Base-by-base conservation (phyloP, 192 early-diverging fungal species). In the Mortierella hygrophila region DNA sequence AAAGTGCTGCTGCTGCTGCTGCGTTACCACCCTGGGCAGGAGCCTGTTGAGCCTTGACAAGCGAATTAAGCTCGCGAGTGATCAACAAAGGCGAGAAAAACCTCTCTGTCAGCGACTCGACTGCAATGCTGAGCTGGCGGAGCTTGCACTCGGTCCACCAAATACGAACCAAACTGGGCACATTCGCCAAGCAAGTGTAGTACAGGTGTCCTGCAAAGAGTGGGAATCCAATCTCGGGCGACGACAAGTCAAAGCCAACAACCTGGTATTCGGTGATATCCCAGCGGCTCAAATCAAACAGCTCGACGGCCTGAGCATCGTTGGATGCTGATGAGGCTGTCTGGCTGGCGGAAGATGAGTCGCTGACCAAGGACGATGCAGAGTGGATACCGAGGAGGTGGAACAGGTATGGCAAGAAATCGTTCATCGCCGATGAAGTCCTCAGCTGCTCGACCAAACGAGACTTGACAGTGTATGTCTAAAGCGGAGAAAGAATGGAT, bases 141-240 rank as follows among this genome's bases (percentile, higher is more conserved):
- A 95, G 89, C 85, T 95, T 96, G 89, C 94, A 94, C 79, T 96
- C 93, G 6, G 92, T 89, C 94, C 96, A 97, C 96, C 96, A 97
- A 11, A 89, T 88, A 71, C 95, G 88, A 13, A 95, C 94, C 75
- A 97, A 88, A 23, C 94, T 91, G 2, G 97, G 96, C 10, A 94
- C 86, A 65, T 91, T 87, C 29, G 88, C 85, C 15, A 97, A 77
- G 37, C 90, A 77, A 1, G 91, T 86, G 81, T 92, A 95, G 76
- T 96, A 97, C 18, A 96, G 26, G 87, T 97, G 96, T 0, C 94
- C 92, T n/a, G 92, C 92, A 6, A 97, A 85, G 3, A 97, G 75
- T 11, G 89, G 84, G 85, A 95, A 92, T 18, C 91, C 90, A 20
- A 93, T 79, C n/a, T 92, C 90, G 20, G 83, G 81, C 44, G 65